Percentiles rank a stretch among this genome's conserved stretches.
These are phyloP conservation scores for Picochlorum sp. DNA, from an alignment of 139 green algal genomes.

Conservation along the genomic window DNA sequence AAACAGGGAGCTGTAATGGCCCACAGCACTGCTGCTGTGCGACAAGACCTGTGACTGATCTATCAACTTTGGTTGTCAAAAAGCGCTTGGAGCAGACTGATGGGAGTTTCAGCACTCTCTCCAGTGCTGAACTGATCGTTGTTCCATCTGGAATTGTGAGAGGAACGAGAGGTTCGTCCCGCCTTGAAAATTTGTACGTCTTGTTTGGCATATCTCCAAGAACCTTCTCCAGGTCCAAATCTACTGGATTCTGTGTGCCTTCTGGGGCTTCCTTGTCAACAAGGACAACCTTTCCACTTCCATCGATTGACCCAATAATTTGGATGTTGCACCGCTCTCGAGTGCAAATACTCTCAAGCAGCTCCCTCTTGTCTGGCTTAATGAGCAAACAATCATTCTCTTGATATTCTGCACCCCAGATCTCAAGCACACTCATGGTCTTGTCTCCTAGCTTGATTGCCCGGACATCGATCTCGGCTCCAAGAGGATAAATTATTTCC, in stretches of 20 bases:
- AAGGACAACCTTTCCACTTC: conserved; percentile 77
- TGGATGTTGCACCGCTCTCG: conserved; percentile 88
- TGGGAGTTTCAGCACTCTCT: conserved; percentile 79
- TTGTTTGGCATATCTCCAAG: conserved; percentile 97
- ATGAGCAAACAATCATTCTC: conserved; percentile 96
- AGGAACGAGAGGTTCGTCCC: conserved; percentile 3
- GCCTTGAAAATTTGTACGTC: conserved; percentile 65
- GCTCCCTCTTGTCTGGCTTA: conserved; percentile 50
- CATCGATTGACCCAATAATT: conserved; percentile 91
- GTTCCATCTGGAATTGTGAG: conserved; percentile 50
- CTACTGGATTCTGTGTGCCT: conserved; percentile 59
- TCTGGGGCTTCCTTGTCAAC: conserved; percentile 56
- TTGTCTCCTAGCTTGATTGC: conserved; percentile 84
- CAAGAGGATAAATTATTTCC: conserved; percentile 98
- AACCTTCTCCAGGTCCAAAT: conserved; percentile 94
- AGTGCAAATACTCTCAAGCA: conserved; percentile 79
- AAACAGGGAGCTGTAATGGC: conserved; percentile 79
- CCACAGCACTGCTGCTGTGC: conserved; percentile 96
- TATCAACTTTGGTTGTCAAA: conserved; percentile 97
- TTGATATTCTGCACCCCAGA: conserved; percentile 99
- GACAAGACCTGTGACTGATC: conserved; percentile 86
- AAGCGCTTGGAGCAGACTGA: conserved; percentile 94
- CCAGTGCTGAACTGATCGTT: conserved; percentile 43
- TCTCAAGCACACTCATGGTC: conserved; percentile 97
- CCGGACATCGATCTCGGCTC: conserved; percentile 89